Evolutionary conservation across 495 filamentous ascomycete species (phyloP).

Genomic region (Tuber brumale): DNA sequence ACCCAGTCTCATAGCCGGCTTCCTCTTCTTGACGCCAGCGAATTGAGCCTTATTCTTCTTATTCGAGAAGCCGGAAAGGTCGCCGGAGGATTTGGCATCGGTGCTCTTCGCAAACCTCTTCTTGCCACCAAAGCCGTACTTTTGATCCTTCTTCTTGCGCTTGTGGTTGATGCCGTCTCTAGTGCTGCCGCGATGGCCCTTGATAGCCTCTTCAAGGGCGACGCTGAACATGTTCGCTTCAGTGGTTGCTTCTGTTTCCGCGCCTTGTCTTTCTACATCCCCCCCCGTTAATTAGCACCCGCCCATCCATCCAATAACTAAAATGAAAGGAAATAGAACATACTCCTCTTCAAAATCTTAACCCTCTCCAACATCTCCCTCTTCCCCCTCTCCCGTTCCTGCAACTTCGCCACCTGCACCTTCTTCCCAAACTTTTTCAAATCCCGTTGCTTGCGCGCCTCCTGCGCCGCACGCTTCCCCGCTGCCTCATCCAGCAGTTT

Average conservation of each 20-base stretch:
- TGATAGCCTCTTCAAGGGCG: constrained; percentile 71
- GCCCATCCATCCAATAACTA: constrained; percentile 3
- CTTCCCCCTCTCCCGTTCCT: constrained; percentile 87
- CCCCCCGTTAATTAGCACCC: constrained; percentile 14
- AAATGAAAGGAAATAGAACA: constrained; percentile 37
- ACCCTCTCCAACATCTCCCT: constrained; percentile 89
- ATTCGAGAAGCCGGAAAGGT: constrained; percentile 67
- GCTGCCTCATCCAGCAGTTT: constrained; percentile 90
- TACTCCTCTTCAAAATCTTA: constrained; percentile 86
- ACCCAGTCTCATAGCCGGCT: constrained; percentile 48
- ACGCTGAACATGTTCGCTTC: constrained; percentile 93
- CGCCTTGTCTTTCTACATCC: constrained; percentile 70
- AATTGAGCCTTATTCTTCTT: constrained; percentile 74
- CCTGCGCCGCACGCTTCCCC: constrained; percentile 80
- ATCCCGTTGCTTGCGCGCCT: constrained; percentile 86
- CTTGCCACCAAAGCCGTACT: constrained; percentile 92
- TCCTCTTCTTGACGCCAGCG: constrained; percentile 43
- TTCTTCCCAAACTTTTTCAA: constrained; percentile 99
- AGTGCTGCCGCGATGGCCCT: constrained; percentile 45
- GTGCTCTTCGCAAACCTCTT: constrained; percentile 83
- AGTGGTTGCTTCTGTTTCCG: constrained; percentile 56
- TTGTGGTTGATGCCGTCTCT: constrained; percentile 50
- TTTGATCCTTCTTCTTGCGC: constrained; percentile 84
- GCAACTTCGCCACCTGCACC: constrained; percentile 91
- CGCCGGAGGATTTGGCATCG: constrained; percentile 69